Conservation (phyloP, 768 basidiomycete genomes). For the Amanita pseudoporphyria region DNA sequence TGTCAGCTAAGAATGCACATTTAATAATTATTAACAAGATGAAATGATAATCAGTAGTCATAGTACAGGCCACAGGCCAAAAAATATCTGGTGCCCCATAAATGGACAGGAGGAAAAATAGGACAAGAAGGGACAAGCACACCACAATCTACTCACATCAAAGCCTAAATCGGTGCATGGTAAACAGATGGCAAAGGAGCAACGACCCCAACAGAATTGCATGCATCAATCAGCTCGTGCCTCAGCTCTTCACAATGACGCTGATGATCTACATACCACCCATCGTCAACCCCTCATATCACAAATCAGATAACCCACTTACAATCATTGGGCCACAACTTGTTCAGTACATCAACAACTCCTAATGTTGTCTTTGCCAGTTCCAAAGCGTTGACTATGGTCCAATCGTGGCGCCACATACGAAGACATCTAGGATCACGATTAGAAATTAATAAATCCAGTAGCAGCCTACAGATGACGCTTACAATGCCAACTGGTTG, state of each 20-base stretch:
- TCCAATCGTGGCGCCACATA: conserved; percentile 55
- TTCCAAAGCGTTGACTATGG: conserved; percentile 48
- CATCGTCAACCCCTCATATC: not conserved
- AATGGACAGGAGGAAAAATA: not conserved
- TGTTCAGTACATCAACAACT: conserved; percentile 57
- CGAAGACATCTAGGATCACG: conserved; percentile 42
- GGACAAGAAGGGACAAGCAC: not conserved
- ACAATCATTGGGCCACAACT: conserved; percentile 56
- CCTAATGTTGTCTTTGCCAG: conserved; percentile 56
- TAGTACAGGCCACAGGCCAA: not conserved
- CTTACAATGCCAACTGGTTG: conserved; percentile 55
- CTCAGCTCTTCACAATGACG: conserved; percentile 39
- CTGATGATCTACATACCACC: conserved; percentile 30
- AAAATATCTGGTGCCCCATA: not conserved
- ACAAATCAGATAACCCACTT: conserved; percentile 11
- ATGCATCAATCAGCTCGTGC: conserved; percentile 39
- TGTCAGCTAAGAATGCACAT: too few species aligned
- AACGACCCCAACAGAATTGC: conserved; percentile 28
- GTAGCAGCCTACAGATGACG: too few species aligned
- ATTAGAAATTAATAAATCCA: not conserved
- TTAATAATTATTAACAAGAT: too few species aligned
- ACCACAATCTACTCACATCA: not conserved
- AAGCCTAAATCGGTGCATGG: not conserved
- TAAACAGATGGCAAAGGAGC: conserved; percentile 2
- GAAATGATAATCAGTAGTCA: not conserved